phyloP scores from a whole-genome alignment of 2,329 filamentous ascomycete species.

The Tolypocladium tundrense region DNA sequence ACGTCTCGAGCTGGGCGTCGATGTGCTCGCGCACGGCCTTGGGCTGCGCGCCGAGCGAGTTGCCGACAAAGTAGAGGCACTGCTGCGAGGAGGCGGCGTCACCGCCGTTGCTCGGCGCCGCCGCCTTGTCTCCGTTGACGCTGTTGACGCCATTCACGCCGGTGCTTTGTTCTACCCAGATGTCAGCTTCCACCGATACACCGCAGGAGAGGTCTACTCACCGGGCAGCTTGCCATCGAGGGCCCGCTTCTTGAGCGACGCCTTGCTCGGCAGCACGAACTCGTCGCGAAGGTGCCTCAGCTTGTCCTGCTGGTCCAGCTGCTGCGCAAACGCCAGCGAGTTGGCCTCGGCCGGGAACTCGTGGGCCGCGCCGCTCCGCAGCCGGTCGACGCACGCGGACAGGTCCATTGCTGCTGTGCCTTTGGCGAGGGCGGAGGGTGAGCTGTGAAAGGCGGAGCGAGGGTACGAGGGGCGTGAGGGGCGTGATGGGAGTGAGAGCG shows the following conservation, averaged over 20 bases:
- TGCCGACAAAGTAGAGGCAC: constrained; percentile 75
- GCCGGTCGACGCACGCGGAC: constrained; percentile 23
- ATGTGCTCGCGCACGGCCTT: constrained; percentile 55
- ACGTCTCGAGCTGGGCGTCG: constrained; percentile 66
- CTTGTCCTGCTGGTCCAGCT: constrained; percentile 51
- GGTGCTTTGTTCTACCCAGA: neutral
- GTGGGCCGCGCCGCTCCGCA: constrained; percentile 28
- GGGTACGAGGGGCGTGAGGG: neutral
- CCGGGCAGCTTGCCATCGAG: constrained; percentile 35
- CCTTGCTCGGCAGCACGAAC: constrained; percentile 68
- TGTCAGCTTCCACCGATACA: neutral
- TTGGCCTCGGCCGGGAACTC: constrained; percentile 38
- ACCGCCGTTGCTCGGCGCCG: constrained; percentile 6
- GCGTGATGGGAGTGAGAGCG: neutral
- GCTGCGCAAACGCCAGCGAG: constrained; percentile 35
- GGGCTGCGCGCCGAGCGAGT: constrained; percentile 80
- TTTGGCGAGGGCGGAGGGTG: neutral
- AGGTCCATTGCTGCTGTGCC: constrained; percentile 24
- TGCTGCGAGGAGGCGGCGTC: constrained; percentile 17
- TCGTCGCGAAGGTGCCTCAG: constrained; percentile 53
- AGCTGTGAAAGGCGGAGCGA: neutral
- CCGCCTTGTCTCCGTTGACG: constrained; percentile 5
- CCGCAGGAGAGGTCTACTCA: constrained; percentile 11
- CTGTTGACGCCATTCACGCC: constrained; percentile 8
- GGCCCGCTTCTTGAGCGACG: constrained; percentile 56